These are phyloP conservation scores for Sequoiadendron giganteum DNA, from an alignment of 75 land plant species.

Conservation along the genomic window DNA sequence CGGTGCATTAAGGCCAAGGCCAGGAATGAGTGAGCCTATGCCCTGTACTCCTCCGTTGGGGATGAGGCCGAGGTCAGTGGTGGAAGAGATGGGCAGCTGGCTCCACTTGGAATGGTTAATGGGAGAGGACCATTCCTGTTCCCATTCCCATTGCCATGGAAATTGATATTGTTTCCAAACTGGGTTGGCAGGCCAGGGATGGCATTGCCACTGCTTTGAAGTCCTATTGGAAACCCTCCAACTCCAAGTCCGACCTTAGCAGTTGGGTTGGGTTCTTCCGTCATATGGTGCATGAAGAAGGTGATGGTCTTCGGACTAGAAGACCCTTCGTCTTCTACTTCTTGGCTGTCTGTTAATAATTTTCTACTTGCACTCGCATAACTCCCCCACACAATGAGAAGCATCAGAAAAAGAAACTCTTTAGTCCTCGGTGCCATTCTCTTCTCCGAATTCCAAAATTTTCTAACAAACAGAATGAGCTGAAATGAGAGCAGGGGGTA, in stretches of 20 bases:
- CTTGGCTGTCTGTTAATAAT: background rate
- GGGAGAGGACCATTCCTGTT: background rate
- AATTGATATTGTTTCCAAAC: background rate
- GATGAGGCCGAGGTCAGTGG: background rate
- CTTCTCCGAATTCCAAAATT: background rate
- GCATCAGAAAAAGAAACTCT: too few species aligned
- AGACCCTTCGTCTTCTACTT: background rate
- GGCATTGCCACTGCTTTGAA: background rate
- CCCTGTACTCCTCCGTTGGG: background rate
- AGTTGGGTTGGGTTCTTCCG: background rate
- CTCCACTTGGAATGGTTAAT: background rate
- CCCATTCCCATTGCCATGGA: background rate
- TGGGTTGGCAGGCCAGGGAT: background rate
- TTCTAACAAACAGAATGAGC: too few species aligned
- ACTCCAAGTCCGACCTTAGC: background rate
- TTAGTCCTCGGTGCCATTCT: background rate
- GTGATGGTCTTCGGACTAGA: background rate
- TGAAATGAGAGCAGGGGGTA: too few species aligned
- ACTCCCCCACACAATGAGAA: background rate
- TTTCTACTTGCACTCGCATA: background rate
- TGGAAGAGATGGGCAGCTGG: background rate
- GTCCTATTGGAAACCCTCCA: background rate
- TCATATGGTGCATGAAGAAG: constrained; percentile 6
- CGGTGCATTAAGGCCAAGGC: background rate
- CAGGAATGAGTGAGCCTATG: background rate